phyloP scores from a whole-genome alignment of 78 protist species.

The Acrasis kona region DNA sequence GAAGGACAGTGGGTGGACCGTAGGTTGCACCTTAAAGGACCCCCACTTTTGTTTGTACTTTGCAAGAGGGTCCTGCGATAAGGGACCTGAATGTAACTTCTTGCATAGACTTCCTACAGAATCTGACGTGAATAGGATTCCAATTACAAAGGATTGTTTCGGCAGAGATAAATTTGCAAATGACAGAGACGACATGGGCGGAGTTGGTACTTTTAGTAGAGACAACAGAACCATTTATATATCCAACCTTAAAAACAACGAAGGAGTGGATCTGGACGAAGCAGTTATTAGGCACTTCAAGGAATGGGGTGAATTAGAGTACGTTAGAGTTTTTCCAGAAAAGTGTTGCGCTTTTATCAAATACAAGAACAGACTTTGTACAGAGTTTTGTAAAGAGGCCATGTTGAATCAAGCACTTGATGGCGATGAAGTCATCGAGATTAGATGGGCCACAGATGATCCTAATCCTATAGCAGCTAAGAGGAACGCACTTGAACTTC shows the following conservation, averaged over 20 bases:
- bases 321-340: not conserved
- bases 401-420: not conserved
- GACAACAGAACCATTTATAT: not conserved
- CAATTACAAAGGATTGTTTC: not conserved
- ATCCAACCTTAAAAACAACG: not conserved
- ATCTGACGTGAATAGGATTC: not conserved
- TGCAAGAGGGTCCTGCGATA: not conserved
- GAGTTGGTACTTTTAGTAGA: not conserved
- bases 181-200: not conserved
- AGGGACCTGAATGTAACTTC: not conserved
- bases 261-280: not conserved
- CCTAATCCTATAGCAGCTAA: not conserved
- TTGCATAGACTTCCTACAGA: not conserved
- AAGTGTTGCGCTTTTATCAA: not conserved
- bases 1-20: not conserved
- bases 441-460: not conserved
- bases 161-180: not conserved
- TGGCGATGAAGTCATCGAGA: not conserved
- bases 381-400: not conserved
- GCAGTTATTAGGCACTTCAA: not conserved
- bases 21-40: not conserved
- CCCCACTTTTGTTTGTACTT: not conserved
- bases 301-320: not conserved
- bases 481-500: not conserved
- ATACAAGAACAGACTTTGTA: not conserved